Base-by-base conservation (phyloP, 1,284 basidiomycete species). In the Puccinia novopanici region DNA sequence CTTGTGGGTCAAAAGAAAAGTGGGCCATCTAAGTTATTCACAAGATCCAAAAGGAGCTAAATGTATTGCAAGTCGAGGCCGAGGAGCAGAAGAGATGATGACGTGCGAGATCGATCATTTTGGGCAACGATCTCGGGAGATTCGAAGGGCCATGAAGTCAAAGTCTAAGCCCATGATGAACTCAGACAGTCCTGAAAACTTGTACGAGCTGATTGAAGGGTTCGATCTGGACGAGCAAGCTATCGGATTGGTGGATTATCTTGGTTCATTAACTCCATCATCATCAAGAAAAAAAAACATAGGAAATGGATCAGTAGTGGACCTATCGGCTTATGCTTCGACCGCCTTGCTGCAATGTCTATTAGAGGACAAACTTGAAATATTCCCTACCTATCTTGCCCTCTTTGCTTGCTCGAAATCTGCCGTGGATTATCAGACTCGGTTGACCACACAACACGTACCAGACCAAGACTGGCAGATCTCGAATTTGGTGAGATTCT, bases 1-100 rank as follows among this genome's bases (percentile, higher is more conserved):
- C 0, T 88, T 98, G 27, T 94, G 90, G 83, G 95, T 98, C 80
- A 96, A 98, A 86, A 91, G 95, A 27, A 90, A 93, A 63, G 92
- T 93, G 0, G 95, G 94, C 0, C 95, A 95, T 86, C 88, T 98
- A 63, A 93, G 93, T 85, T 98, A 98, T 84, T 91, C 91, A 15
- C 92, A 94, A 83, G 96, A 98, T 86, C 93, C 95, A 0, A 90
- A 92, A 82, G 95, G 95, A 9, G 94, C 93, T 83, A 89, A 94
- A 68, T 94, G 93, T 85, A 89, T 98, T 24, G 78, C 78, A 19
- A 73, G 78, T 80, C 59, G 78, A 74, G 78, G 80, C 13, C 42
- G 80, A 61, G 76, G 68, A 42, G 80, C 78, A 22, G 78, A 80
- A 57, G 78, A 80, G 37, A 67, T 80, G 37, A 71, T 71, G 57